Conservation (phyloP, 371 early-diverging fungal species). For the Mortierella sp. region DNA sequence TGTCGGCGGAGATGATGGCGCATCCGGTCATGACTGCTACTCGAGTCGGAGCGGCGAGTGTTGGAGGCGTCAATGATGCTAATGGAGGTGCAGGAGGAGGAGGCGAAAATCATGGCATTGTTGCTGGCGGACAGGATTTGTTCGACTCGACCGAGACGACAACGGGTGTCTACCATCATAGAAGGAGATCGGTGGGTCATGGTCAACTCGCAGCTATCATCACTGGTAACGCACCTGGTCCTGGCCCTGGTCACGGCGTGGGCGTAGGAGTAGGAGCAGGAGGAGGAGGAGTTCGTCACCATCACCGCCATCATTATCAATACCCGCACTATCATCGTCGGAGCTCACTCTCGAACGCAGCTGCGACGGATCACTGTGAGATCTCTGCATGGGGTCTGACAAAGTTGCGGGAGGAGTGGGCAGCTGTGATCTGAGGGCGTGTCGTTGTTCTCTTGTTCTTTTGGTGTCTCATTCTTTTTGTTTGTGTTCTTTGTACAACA, state of each 20-base stretch:
- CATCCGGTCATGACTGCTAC: slow-evolving; percentile 30
- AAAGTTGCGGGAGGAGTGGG: slow-evolving; percentile 41
- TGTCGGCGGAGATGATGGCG: slow-evolving; percentile 20
- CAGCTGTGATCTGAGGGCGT: neutral
- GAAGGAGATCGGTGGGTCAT: too few species aligned
- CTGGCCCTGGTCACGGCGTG: neutral
- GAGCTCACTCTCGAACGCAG: neutral
- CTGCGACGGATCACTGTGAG: slow-evolving; percentile 32
- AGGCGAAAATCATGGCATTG: neutral
- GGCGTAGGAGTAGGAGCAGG: neutral
- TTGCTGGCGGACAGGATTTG: neutral
- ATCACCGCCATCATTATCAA: slow-evolving; percentile 13
- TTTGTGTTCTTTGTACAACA: neutral
- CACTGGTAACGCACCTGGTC: too few species aligned
- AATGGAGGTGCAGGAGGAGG: neutral
- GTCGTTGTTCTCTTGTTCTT: neutral
- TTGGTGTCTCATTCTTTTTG: neutral
- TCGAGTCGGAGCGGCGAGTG: slow-evolving; percentile 30
- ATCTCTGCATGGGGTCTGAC: slow-evolving; percentile 47
- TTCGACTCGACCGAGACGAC: too few species aligned
- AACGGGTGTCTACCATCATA: too few species aligned
- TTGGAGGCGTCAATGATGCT: slow-evolving; percentile 2
- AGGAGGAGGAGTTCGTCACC: neutral
- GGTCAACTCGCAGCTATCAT: too few species aligned
- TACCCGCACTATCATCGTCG: neutral